Conservation (phyloP, 345 rosid species). For the Sonneratia alba region DNA sequence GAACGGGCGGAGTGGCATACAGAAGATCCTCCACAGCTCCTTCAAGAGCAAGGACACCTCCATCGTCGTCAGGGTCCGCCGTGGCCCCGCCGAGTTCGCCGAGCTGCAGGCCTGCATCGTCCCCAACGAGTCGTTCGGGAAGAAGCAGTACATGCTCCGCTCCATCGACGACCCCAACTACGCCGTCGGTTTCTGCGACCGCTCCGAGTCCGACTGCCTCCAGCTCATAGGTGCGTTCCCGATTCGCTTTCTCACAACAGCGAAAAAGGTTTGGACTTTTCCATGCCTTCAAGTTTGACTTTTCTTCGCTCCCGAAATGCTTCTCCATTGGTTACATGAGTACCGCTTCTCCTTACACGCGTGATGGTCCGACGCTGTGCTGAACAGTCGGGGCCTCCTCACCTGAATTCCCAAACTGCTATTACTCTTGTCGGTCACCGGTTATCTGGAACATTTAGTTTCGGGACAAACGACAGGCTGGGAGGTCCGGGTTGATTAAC, state of each 20-base stretch:
- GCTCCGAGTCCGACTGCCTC: constrained; percentile 74
- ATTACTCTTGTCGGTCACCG: too few relatives aligned
- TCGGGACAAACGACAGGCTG: too few relatives aligned
- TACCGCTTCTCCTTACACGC: too few relatives aligned
- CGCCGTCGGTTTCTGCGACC: constrained; percentile 76
- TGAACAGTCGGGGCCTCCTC: too few relatives aligned
- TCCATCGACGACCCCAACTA: constrained; percentile 88
- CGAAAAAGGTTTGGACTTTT: not conserved
- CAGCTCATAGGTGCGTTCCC: constrained; percentile 67
- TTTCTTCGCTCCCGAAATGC: too few relatives aligned
- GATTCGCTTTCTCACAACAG: not conserved
- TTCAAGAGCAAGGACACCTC: constrained; percentile 70
- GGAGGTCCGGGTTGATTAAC: not conserved
- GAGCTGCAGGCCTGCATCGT: constrained; percentile 92
- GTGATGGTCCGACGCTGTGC: too few relatives aligned
- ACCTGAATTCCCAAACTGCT: too few relatives aligned
- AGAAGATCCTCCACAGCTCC: constrained; percentile 60
- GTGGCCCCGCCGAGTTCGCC: constrained; percentile 51
- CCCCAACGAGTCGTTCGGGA: constrained; percentile 59
- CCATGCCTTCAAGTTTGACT: not conserved
- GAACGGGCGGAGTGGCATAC: constrained; percentile 74
- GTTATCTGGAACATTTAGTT: too few relatives aligned
- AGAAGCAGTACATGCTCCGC: constrained; percentile 64
- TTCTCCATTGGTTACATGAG: too few relatives aligned
- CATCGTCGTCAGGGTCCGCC: constrained; percentile 63